Evolutionary conservation across 164 flowering plant genomes (phyloP).

Genomic region (Saururus chinensis): DNA sequence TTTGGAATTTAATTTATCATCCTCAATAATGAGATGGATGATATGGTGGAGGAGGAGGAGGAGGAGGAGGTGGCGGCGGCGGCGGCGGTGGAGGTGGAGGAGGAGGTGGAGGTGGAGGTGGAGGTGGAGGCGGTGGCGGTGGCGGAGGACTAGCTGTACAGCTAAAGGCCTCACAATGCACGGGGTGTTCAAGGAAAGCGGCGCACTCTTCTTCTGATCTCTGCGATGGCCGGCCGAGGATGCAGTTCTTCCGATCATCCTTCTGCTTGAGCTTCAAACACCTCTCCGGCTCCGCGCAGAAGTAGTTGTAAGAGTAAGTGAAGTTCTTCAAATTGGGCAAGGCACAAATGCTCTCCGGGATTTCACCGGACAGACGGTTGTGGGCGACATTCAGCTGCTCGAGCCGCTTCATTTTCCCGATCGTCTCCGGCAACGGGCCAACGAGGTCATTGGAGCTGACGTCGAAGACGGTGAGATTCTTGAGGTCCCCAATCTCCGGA

Average conservation of each 20-base stretch:
- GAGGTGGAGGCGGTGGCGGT: no score
- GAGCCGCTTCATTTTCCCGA: slow-evolving; percentile 43
- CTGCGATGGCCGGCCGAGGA: slow-evolving; percentile 31
- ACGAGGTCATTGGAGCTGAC: slow-evolving; percentile 54
- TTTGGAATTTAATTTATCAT: no score
- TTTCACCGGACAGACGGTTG: slow-evolving; percentile 47
- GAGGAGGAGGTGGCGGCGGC: no score
- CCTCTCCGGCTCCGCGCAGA: slow-evolving; percentile 44
- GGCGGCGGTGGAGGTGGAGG: no score
- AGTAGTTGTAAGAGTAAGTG: slow-evolving; percentile 59
- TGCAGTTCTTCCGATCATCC: slow-evolving; percentile 46
- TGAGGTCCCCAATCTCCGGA: slow-evolving; percentile 41
- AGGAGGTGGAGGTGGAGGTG: no score
- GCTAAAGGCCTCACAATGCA: slow-evolving; percentile 24
- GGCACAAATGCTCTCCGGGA: slow-evolving; percentile 43
- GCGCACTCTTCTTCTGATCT: slow-evolving; percentile 40
- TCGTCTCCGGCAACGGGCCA: slow-evolving; percentile 42
- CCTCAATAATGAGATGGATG: no score
- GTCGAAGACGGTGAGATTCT: slow-evolving; percentile 55
- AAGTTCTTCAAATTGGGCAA: slow-evolving; percentile 57
- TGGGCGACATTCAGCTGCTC: slow-evolving; percentile 73
- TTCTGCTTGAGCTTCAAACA: slow-evolving; percentile 17
- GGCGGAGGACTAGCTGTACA: slow-evolving; percentile 4
- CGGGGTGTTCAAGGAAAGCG: slow-evolving; percentile 32
- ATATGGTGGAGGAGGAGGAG: no score